Conservation (phyloP, 1,284 basidiomycete genomes). For the Cryptococcus sp. region DNA sequence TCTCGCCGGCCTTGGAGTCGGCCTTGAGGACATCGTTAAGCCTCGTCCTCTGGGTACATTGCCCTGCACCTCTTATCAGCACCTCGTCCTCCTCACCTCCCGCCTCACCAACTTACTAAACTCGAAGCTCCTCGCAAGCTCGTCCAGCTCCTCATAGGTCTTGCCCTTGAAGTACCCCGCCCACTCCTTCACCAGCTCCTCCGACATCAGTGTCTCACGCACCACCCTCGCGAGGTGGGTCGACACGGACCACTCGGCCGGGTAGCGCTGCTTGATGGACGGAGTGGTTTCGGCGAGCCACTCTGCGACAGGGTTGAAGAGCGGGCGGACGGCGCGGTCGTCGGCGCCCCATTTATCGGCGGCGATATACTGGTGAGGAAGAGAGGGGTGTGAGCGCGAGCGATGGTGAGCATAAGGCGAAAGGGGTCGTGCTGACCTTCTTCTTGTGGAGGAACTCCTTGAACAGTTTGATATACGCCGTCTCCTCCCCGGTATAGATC, state of each 20-base stretch:
- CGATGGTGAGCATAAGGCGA: not conserved
- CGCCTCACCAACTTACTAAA: slow-evolving; percentile 42
- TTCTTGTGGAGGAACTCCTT: slow-evolving; percentile 23
- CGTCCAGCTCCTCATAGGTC: slow-evolving; percentile 58
- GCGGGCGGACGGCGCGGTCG: slow-evolving; percentile 52
- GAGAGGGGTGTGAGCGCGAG: no score
- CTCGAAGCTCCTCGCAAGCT: slow-evolving; percentile 61
- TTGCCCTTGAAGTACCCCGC: slow-evolving; percentile 62
- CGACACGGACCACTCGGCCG: slow-evolving; percentile 27
- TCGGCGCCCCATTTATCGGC: slow-evolving; percentile 63
- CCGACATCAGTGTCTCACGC: slow-evolving; percentile 61
- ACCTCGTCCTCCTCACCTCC: not conserved
- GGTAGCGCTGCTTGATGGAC: slow-evolving; percentile 42
- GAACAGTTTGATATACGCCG: slow-evolving; percentile 56
- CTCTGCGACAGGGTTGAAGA: slow-evolving; percentile 60
- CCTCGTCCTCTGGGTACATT: slow-evolving; percentile 53
- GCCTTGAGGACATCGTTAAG: slow-evolving; percentile 46
- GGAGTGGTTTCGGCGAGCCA: slow-evolving; percentile 53
- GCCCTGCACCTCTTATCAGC: slow-evolving; percentile 36
- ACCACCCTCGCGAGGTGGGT: slow-evolving; percentile 55
- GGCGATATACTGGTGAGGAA: slow-evolving; percentile 54
- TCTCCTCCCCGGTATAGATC: slow-evolving; percentile 63
- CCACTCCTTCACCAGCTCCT: slow-evolving; percentile 64
- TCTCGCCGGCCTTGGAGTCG: slow-evolving; percentile 20
- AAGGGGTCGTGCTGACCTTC: slow-evolving; percentile 17